Base-by-base conservation (phyloP, 257 asterid species). In the Fraxinus pennsylvanica region DNA sequence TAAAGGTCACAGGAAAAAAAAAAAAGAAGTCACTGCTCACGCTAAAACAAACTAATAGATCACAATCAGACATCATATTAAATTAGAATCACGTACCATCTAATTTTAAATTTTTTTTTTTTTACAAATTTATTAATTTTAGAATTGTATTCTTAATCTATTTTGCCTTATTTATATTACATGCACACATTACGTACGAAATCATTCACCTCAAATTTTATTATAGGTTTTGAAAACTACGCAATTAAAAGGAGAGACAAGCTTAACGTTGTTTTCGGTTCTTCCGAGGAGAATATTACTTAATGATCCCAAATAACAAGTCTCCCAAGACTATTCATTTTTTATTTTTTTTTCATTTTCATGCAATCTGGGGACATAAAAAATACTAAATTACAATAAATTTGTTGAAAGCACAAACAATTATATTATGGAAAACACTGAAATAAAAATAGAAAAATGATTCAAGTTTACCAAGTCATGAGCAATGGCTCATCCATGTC, bases 401-500 rank as follows among this genome's bases (percentile, higher is more conserved):
- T 27, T 47, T 14, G 1, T 47, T 47, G 59, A 15, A n/a, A 47
- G 21, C 59, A 47, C 21, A 15, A 14, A 47, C 59, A 47, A 15
- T 47, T 4, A 47, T 47, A 15, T 47, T 15, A 47, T 47, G n/a
- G 57, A 47, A 15, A 47, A 47, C 59, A 12, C n/a, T 3, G 21
- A 47, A 47, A 71, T 38, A 41, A 13, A 27, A 0, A 14, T 3
- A 21, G 12, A 41, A 71, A 25, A 10, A 13, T 72, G n/a, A 13
- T 33, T 43, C 10, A 21, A 21, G 12, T 21, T 72, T 91, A 91
- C 98, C 98, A 93, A 54, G 98, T 93, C 36, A 93, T 71, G 39
- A 93, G 92, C 33, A 93, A 79, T 27, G 93, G 92, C 81, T 91
- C 94, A 47, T 85, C 91, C 90, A 93, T 80, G 45, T 88, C 70